phyloP scores from a whole-genome alignment of 2,329 filamentous ascomycete genomes.

The Xylaria polymorpha region DNA sequence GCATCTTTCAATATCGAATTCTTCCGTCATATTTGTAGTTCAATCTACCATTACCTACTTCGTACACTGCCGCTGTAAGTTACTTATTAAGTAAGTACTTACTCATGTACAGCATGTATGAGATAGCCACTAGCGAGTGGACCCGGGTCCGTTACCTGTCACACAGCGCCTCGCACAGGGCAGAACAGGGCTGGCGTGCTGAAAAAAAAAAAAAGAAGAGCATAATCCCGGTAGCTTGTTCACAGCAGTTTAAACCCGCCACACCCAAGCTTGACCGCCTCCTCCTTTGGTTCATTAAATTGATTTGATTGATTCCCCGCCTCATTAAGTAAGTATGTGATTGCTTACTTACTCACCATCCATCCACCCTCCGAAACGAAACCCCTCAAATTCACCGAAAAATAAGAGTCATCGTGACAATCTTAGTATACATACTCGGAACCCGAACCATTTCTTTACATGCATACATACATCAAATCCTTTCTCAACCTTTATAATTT shows the following conservation, averaged over 20 bases:
- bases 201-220: slow-evolving; percentile 9
- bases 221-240: not conserved
- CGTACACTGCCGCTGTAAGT: too few species aligned
- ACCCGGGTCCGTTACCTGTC: slow-evolving; percentile 17
- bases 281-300: not conserved
- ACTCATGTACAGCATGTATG: not conserved
- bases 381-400: not conserved
- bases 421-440: not conserved
- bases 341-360: too few species aligned
- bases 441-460: slow-evolving; percentile 5
- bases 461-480: too few species aligned
- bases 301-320: too few species aligned
- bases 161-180: slow-evolving; percentile 19
- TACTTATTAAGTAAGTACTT: too few species aligned
- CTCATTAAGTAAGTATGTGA: too few species aligned
- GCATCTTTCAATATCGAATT: too few species aligned
- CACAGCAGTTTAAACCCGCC: too few species aligned
- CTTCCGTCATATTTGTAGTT: too few species aligned
- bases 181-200: slow-evolving; percentile 30
- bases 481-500: not conserved
- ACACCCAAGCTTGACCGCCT: not conserved
- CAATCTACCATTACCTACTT: too few species aligned
- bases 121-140: not conserved
- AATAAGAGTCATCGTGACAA: not conserved
- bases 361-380: not conserved